These are phyloP conservation scores for Kodamaea suecica DNA, from an alignment of 1,139 yeast species.

Conservation along the genomic window DNA sequence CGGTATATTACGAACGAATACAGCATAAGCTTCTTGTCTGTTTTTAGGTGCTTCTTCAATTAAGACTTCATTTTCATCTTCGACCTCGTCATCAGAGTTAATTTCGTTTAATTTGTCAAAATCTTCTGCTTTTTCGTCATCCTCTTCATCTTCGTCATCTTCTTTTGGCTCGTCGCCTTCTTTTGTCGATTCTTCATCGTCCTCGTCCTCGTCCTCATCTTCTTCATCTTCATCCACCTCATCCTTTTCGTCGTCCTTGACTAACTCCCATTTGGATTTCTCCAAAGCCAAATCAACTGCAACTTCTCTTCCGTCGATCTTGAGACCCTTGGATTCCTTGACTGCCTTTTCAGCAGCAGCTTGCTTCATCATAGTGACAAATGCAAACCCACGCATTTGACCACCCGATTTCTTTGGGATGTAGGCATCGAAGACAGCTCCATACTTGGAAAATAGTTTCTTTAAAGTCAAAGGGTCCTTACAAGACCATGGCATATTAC, in stretches of 20 bases:
- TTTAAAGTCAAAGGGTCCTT: slow-evolving; percentile 71
- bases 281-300: slow-evolving; percentile 94
- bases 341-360: slow-evolving; percentile 80
- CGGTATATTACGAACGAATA: slow-evolving; percentile 90
- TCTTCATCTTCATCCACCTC: slow-evolving; percentile 34
- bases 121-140: slow-evolving; percentile 26
- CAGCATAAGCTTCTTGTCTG: slow-evolving; percentile 63
- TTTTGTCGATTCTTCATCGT: slow-evolving; percentile 25
- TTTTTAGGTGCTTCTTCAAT: slow-evolving; percentile 40
- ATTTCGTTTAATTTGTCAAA: slow-evolving; percentile 22
- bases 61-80: slow-evolving; percentile 28
- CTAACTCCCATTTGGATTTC: slow-evolving; percentile 72
- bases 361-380: slow-evolving; percentile 83
- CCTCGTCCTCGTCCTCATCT: slow-evolving; percentile 25
- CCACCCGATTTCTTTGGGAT: slow-evolving; percentile 90
- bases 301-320: slow-evolving; percentile 87
- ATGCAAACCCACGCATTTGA: slow-evolving; percentile 91
- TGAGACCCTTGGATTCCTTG: slow-evolving; percentile 65
- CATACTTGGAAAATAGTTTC: slow-evolving; percentile 70
- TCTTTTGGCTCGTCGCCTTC: slow-evolving; percentile 33
- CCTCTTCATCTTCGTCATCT: slow-evolving; percentile 29
- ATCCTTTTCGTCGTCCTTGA: slow-evolving; percentile 38
- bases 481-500: slow-evolving; percentile 96
- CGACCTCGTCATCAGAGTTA: slow-evolving; percentile 27
- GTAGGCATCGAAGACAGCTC: slow-evolving; percentile 84